phyloP scores from a whole-genome alignment of 2,329 filamentous ascomycete genomes.

The Rutstroemia sp. region DNA sequence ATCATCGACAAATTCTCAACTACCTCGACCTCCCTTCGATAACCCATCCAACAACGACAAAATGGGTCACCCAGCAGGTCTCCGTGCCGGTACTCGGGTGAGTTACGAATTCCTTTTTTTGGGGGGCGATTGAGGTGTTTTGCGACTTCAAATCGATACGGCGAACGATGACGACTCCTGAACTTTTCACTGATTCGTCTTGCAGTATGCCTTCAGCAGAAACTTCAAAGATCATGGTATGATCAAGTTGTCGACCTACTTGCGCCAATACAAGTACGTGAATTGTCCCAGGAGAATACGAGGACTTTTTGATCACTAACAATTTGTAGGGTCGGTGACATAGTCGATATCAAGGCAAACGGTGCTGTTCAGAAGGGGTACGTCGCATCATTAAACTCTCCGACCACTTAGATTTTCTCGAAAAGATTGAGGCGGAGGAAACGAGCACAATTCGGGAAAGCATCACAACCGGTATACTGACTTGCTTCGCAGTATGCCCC shows the following conservation, averaged over 20 bases:
- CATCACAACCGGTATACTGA: slow-evolving; percentile 2
- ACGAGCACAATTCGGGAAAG: background rate
- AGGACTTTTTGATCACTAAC: slow-evolving; percentile 35
- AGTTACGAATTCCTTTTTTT: slow-evolving; percentile 31
- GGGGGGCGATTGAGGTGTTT: background rate
- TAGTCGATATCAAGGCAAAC: slow-evolving; percentile 98
- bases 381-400: slow-evolving; percentile 35
- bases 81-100: slow-evolving; percentile 79
- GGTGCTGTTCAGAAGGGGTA: slow-evolving; percentile 98
- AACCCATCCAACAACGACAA: slow-evolving; percentile 26
- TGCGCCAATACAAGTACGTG: slow-evolving; percentile 80
- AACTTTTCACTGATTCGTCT: slow-evolving; percentile 13
- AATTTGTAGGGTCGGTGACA: slow-evolving; percentile 76
- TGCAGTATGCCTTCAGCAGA: slow-evolving; percentile 74
- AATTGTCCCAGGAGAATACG: background rate
- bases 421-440: no score
- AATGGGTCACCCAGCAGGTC: slow-evolving; percentile 68
- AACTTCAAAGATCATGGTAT: slow-evolving; percentile 87
- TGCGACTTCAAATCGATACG: slow-evolving; percentile 8
- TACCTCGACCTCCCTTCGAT: slow-evolving; percentile 14
- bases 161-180: background rate
- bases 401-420: background rate
- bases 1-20: slow-evolving; percentile 11
- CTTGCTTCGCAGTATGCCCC: slow-evolving; percentile 62
- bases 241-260: slow-evolving; percentile 90